Evolutionary conservation across 2,329 filamentous ascomycete species (phyloP).

Genomic region (Decorospora gaudefroyi): DNA sequence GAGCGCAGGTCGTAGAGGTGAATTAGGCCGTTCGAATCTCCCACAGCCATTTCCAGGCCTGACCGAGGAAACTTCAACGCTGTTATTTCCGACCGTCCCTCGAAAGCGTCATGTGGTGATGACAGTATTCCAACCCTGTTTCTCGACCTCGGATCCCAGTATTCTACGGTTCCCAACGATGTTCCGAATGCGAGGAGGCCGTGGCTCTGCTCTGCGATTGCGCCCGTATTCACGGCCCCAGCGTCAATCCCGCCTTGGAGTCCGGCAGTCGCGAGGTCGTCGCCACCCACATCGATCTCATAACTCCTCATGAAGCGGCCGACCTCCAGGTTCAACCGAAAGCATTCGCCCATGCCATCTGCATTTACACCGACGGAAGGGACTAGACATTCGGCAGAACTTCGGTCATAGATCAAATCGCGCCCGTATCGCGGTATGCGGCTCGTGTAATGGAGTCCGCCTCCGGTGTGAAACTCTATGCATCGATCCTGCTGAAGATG

Average conservation of each 20-base stretch:
- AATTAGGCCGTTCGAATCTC: slow-evolving; percentile 84
- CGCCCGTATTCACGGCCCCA: slow-evolving; percentile 83
- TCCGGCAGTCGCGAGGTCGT: slow-evolving; percentile 69
- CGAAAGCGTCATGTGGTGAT: slow-evolving; percentile 49
- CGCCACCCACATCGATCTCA: slow-evolving; percentile 84
- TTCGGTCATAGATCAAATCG: slow-evolving; percentile 81
- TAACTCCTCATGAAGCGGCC: slow-evolving; percentile 95
- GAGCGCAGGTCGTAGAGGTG: slow-evolving; percentile 92
- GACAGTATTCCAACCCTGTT: slow-evolving; percentile 78
- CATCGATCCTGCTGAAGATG: slow-evolving; percentile 91
- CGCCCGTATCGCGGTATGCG: slow-evolving; percentile 90
- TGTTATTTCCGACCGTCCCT: slow-evolving; percentile 68
- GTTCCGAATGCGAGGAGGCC: slow-evolving; percentile 93
- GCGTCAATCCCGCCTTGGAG: slow-evolving; percentile 85
- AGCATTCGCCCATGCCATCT: slow-evolving; percentile 89
- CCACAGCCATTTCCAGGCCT: slow-evolving; percentile 82
- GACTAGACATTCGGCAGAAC: slow-evolving; percentile 81
- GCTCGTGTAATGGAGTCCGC: slow-evolving; percentile 85
- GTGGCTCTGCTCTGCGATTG: slow-evolving; percentile 86
- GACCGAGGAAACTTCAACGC: slow-evolving; percentile 84
- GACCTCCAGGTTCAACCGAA: slow-evolving; percentile 85
- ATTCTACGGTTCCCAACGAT: slow-evolving; percentile 91
- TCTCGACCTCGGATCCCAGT: slow-evolving; percentile 89
- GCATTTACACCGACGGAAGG: slow-evolving; percentile 85
- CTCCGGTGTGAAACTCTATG: slow-evolving; percentile 89